Evolutionary conservation across 768 basidiomycete genomes (phyloP).

Genomic region (Erythrobasidium yunnanense): DNA sequence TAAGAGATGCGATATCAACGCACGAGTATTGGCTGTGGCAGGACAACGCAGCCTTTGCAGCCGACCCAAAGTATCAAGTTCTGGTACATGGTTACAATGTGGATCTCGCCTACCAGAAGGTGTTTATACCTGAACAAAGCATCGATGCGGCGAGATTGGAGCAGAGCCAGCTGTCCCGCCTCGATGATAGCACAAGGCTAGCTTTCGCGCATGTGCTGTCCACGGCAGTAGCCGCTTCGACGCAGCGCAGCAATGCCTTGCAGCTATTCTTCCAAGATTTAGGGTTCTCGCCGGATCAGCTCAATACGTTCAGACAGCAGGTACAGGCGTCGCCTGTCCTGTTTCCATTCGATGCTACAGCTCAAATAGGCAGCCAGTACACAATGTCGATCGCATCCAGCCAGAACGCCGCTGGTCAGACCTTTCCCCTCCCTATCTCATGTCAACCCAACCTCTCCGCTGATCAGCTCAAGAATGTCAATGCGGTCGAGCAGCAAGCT

Average conservation of each 20-base stretch:
- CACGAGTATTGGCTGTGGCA: constrained; percentile 23
- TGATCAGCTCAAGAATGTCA: background rate
- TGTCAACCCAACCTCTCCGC: background rate
- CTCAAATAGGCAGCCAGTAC: background rate
- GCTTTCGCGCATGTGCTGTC: background rate
- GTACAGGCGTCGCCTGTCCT: constrained; percentile 5
- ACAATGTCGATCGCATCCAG: background rate
- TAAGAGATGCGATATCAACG: background rate
- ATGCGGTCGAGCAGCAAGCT: background rate
- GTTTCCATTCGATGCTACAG: constrained; percentile 1
- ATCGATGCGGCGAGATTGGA: background rate
- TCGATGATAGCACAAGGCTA: background rate
- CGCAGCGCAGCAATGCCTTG: constrained; percentile 8
- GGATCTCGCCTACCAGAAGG: constrained; percentile 18
- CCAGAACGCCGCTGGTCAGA: background rate
- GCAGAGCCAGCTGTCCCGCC: background rate
- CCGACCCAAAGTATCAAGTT: background rate
- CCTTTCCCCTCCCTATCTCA: constrained; percentile 8
- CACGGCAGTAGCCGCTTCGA: constrained; percentile 10
- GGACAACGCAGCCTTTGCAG: background rate
- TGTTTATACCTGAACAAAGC: background rate
- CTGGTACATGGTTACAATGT: constrained; percentile 1
- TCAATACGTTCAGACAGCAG: background rate
- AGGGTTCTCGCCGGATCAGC: background rate
- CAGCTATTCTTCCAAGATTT: background rate